These are phyloP conservation scores for Sungouiozyma ichnusensis DNA, from an alignment of 805 yeast genomes.

Conservation along the genomic window DNA sequence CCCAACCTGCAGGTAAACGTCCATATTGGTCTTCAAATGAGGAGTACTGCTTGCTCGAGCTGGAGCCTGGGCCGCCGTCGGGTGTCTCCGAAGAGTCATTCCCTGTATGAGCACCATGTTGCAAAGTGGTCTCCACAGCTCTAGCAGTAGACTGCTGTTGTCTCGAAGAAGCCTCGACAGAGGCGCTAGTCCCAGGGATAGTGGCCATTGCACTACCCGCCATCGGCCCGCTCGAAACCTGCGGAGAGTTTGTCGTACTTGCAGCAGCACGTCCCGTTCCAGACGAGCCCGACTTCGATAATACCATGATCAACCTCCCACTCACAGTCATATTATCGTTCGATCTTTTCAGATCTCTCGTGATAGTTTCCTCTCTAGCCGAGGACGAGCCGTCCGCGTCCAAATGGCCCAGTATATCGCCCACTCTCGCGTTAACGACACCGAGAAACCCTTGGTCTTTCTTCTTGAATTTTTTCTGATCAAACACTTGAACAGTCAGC, in stretches of 20 bases:
- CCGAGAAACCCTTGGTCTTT: constrained; percentile 98
- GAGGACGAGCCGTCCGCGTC: constrained; percentile 40
- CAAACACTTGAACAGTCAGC: constrained; percentile 87
- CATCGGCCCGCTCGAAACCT: constrained; percentile 5
- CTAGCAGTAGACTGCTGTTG: constrained; percentile 14
- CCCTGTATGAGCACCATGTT: constrained; percentile 16
- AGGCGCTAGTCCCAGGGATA: constrained; percentile 12
- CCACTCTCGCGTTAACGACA: constrained; percentile 82
- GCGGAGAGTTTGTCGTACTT: constrained; percentile 6
- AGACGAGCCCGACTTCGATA: constrained; percentile 36
- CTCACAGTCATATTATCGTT: constrained; percentile 89
- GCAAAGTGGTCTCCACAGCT: constrained; percentile 24
- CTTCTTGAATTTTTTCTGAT: constrained; percentile 93
- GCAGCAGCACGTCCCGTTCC: constrained; percentile 7
- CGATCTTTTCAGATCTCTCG: constrained; percentile 83
- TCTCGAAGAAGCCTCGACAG: constrained; percentile 5
- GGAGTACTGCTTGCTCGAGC: constrained; percentile 51
- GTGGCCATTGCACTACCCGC: constrained; percentile 14
- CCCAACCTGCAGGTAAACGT: constrained; percentile 97
- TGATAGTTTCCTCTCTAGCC: constrained; percentile 66
- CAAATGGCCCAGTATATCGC: constrained; percentile 55
- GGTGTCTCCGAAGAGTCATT: constrained; percentile 9
- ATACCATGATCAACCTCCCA: constrained; percentile 77
- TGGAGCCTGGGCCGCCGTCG: constrained; percentile 9
- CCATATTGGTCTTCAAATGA: constrained; percentile 97